Evolutionary conservation across 768 basidiomycete species (phyloP).

Genomic region (Coprinopsis cinerea): DNA sequence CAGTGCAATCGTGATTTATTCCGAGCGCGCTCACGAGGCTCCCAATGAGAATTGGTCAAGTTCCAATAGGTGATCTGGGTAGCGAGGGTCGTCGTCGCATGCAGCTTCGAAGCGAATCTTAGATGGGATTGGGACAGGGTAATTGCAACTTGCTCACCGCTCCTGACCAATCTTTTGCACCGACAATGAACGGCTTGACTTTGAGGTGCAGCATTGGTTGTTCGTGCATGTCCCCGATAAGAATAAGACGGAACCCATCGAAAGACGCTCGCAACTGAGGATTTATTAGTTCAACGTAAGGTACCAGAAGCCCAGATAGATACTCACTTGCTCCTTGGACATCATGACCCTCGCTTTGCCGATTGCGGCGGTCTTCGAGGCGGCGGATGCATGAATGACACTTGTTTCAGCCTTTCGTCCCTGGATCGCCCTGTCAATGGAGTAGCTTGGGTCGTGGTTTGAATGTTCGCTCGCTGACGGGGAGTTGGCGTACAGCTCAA

Average conservation of each 20-base stretch:
- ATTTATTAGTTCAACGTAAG: too few relatives aligned
- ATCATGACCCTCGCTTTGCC: slow-evolving; percentile 43
- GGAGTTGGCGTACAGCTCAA: slow-evolving; percentile 61
- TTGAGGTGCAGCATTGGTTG: slow-evolving; percentile 89
- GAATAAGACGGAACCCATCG: slow-evolving; percentile 87
- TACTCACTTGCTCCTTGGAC: slow-evolving; percentile 82
- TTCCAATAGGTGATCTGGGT: slow-evolving; percentile 95
- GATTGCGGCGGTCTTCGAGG: slow-evolving; percentile 10
- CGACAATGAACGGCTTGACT: slow-evolving; percentile 76
- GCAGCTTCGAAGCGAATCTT: slow-evolving; percentile 45
- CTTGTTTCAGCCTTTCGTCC: slow-evolving; percentile 1
- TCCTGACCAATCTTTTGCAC: slow-evolving; percentile 90
- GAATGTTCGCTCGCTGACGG: slow-evolving; percentile 18
- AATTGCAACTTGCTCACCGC: slow-evolving; percentile 66
- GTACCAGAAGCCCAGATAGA: too few relatives aligned
- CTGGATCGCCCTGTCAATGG: slow-evolving; percentile 1
- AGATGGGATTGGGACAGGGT: background rate
- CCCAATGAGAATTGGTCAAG: slow-evolving; percentile 96
- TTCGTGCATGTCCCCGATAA: slow-evolving; percentile 94
- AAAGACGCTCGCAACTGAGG: slow-evolving; percentile 74
- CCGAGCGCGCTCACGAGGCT: slow-evolving; percentile 59
- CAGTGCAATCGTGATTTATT: too few relatives aligned
- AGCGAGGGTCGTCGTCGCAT: slow-evolving; percentile 75
- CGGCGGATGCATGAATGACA: background rate
- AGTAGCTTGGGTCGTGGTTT: slow-evolving; percentile 3